Base-by-base conservation (phyloP, 805 yeast species). In the Cephaloascus fragrans region DNA sequence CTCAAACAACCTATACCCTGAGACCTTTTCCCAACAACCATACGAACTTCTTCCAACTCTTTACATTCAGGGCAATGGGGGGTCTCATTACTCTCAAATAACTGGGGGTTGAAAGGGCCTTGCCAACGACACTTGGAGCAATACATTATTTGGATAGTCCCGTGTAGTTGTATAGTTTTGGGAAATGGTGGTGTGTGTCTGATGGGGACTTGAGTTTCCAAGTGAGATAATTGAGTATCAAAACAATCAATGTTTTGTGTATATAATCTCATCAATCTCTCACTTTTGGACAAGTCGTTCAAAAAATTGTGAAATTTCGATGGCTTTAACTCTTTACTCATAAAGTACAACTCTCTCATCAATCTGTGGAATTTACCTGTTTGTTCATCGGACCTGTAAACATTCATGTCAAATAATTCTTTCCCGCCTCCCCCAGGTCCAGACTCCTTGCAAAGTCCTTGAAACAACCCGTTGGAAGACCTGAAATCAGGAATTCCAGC, bases 401-500 rank as follows among this genome's bases (percentile, higher is more conserved):
- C 82, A 34, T 79, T 74, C 36, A 84, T 80, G 53, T 88, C 95
- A 54, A 88, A 87, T 44, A 88, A 63, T 34, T 83, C 81, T 53
- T 81, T 82, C 14, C 87, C 87, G 43, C 72, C 74, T 17, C 70
- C 68, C 33, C 61, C 60, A 10, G 69, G 52, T 2, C 71, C 71
- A 0, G 72, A 63, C 32, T 61, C 55, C 15, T 41, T 36, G 35
- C 64, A 62, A 32, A 76, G 56, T 12, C 75, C 73, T 40, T 75
- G 73, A 53, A 88, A 85, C 36, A 88, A 67, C 2, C 95, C 95
- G 43, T 77, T 64, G 1, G 86, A 73, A 5, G 94, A 83, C 53
- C 96, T 63, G 52, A 87, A 83, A 50, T 83, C 93, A 3, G 96
- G 96, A 32, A 87, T 88, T 3, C 96, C 96, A 1, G 95, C 86